Evolutionary conservation across 176 grass and related monocot genomes (phyloP).

Genomic region (Tuctoria greenei): DNA sequence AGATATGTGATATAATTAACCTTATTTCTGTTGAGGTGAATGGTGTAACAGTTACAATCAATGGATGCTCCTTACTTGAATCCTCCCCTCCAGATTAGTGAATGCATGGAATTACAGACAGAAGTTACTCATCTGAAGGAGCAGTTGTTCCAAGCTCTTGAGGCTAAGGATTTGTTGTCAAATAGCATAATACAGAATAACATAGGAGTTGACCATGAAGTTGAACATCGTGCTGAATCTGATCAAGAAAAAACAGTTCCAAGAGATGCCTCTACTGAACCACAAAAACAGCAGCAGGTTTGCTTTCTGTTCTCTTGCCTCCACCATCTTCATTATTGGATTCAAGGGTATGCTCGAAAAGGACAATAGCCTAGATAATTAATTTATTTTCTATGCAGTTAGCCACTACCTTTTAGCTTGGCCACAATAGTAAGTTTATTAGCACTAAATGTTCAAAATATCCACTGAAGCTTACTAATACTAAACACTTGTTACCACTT

Average conservation of each 20-base stretch:
- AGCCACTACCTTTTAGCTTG: background rate
- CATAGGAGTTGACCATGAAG: conserved; percentile 43
- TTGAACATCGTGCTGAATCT: conserved; percentile 37
- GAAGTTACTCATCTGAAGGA: conserved; percentile 68
- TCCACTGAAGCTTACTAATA: background rate
- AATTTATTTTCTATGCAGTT: conserved; percentile 11
- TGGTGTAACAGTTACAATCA: background rate
- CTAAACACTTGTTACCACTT: conserved; percentile 5
- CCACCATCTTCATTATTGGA: conserved; percentile 23
- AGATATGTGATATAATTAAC: conserved; percentile 18
- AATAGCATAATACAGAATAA: conserved; percentile 40
- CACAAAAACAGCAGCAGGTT: conserved; percentile 55
- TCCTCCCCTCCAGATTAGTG: conserved; percentile 56
- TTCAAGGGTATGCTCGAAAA: background rate
- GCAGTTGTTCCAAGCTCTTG: conserved; percentile 64
- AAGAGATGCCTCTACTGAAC: conserved; percentile 46
- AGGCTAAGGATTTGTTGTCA: conserved; percentile 54
- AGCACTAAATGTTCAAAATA: background rate
- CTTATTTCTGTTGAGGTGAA: conserved; percentile 20
- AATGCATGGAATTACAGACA: conserved; percentile 77
- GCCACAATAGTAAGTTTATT: background rate
- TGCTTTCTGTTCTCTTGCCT: conserved; percentile 25
- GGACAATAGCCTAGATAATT: background rate
- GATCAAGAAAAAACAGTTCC: conserved; percentile 44
- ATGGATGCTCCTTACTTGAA: conserved; percentile 20